phyloP scores from a whole-genome alignment of 2,329 filamentous ascomycete genomes.

The Alternaria infectoria region DNA sequence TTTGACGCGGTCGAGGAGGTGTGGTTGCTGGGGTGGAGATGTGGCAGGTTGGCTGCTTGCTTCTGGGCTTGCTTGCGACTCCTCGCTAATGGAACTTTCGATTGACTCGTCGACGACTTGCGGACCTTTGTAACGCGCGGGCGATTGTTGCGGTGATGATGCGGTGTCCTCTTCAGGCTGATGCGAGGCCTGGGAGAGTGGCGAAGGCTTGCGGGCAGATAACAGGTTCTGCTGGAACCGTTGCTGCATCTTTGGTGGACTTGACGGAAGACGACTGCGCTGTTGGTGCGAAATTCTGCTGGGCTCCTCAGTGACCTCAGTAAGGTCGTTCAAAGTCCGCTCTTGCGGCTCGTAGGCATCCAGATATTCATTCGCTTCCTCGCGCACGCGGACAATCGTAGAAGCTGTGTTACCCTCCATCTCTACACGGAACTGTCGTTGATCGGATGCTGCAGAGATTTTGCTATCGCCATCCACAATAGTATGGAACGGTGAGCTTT shows the following conservation, averaged over 20 bases:
- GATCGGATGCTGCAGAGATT: constrained; percentile 38
- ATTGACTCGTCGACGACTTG: constrained; percentile 1
- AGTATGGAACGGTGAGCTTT: constrained; percentile 45
- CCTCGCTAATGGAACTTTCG: constrained; percentile 3
- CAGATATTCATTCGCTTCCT: constrained; percentile 43
- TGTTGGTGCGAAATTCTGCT: constrained; percentile 28
- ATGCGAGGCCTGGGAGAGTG: constrained; percentile 9
- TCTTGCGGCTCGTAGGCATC: constrained; percentile 43
- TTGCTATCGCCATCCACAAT: constrained; percentile 34
- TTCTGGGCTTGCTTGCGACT: constrained; percentile 8
- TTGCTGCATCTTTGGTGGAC: constrained; percentile 28
- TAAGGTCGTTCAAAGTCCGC: constrained; percentile 40
- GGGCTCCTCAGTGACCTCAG: constrained; percentile 45
- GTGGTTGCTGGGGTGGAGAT: neutral
- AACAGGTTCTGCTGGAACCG: constrained; percentile 25
- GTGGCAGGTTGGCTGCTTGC: constrained; percentile 3
- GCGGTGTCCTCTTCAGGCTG: neutral
- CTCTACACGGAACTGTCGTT: constrained; percentile 38
- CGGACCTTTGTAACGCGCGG: neutral
- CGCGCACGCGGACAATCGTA: constrained; percentile 39
- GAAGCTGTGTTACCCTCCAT: constrained; percentile 36
- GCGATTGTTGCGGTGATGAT: neutral
- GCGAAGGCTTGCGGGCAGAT: constrained; percentile 19
- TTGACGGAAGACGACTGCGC: constrained; percentile 26
- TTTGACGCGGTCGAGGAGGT: constrained; percentile 2